These are phyloP conservation scores for Fusarium sp. DNA, from an alignment of 2,329 filamentous ascomycete species.

Conservation along the genomic window DNA sequence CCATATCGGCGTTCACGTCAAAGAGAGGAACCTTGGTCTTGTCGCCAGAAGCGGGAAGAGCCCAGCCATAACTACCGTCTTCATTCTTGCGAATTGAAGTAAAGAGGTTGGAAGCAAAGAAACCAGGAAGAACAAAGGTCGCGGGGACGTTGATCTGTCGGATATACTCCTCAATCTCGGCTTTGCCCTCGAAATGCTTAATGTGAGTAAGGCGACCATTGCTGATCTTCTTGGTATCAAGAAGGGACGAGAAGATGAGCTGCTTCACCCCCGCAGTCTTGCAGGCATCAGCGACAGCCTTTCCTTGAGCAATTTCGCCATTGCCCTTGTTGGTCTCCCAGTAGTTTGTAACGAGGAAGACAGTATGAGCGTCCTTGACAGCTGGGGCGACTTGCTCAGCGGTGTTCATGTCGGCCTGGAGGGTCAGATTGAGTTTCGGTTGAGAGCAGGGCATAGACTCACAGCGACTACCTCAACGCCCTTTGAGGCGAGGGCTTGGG, in stretches of 20 bases:
- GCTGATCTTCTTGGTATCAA: conserved; percentile 54
- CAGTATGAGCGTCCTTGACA: conserved; percentile 58
- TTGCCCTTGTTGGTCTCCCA: conserved; percentile 53
- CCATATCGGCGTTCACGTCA: conserved; percentile 55
- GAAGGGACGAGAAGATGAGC: conserved; percentile 61
- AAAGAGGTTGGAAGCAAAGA: conserved; percentile 66
- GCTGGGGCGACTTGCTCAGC: conserved; percentile 52
- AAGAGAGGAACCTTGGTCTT: conserved; percentile 55
- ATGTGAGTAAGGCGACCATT: conserved; percentile 55
- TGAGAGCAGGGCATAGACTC: background rate
- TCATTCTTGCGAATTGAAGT: conserved; percentile 47
- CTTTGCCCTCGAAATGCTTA: conserved; percentile 68
- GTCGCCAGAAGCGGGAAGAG: conserved; percentile 48
- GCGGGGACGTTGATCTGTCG: conserved; percentile 60
- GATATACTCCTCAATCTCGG: conserved; percentile 68
- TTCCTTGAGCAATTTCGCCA: conserved; percentile 58
- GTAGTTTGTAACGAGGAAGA: conserved; percentile 58
- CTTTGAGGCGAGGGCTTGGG: conserved; percentile 53
- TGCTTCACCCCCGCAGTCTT: conserved; percentile 59
- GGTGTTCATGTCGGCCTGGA: conserved; percentile 58
- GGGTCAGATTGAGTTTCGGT: background rate
- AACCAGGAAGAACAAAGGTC: conserved; percentile 65
- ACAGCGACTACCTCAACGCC: conserved; percentile 60
- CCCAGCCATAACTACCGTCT: conserved; percentile 47
- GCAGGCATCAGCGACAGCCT: conserved; percentile 59